Percentiles rank a stretch among this genome's conserved stretches.
Conservation (phyloP, 2,329 filamentous ascomycete genomes). For the Furcasterigmium furcatum region DNA sequence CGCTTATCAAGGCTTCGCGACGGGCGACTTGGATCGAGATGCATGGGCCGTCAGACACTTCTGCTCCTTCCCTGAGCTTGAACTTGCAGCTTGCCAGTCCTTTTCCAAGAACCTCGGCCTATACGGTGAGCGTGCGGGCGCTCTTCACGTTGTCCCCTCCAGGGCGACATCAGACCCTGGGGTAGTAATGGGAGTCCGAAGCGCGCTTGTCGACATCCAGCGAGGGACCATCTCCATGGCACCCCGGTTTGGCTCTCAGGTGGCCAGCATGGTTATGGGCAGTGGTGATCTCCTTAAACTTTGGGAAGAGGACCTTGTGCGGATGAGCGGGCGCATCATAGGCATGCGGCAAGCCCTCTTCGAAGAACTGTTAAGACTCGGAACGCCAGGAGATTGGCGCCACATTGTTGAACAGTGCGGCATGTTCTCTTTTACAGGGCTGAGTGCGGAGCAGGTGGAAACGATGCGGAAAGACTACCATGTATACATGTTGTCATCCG, state of each 20-base stretch:
- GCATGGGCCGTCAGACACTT: slow-evolving; percentile 26
- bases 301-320: slow-evolving; percentile 28
- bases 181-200: not conserved
- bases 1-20: slow-evolving; percentile 29
- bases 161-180: not conserved
- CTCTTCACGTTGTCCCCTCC: slow-evolving; percentile 1
- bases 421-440: slow-evolving; percentile 41
- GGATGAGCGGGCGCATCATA: slow-evolving; percentile 29
- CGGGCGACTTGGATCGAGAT: slow-evolving; percentile 23
- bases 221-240: not conserved
- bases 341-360: slow-evolving; percentile 27
- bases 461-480: not conserved
- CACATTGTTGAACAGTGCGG: slow-evolving; percentile 29
- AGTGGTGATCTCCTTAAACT: slow-evolving; percentile 18
- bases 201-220: not conserved
- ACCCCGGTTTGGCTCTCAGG: slow-evolving; percentile 5
- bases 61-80: slow-evolving; percentile 9
- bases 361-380: slow-evolving; percentile 20
- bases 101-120: slow-evolving; percentile 25
- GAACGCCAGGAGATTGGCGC: slow-evolving; percentile 28
- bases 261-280: slow-evolving; percentile 24
- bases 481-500: slow-evolving; percentile 2
- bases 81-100: slow-evolving; percentile 20
- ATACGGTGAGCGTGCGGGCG: slow-evolving; percentile 22
- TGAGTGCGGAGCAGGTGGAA: slow-evolving; percentile 17